Evolutionary conservation across 2,329 filamentous ascomycete genomes (phyloP).

Genomic region (Fusarium devonianum): DNA sequence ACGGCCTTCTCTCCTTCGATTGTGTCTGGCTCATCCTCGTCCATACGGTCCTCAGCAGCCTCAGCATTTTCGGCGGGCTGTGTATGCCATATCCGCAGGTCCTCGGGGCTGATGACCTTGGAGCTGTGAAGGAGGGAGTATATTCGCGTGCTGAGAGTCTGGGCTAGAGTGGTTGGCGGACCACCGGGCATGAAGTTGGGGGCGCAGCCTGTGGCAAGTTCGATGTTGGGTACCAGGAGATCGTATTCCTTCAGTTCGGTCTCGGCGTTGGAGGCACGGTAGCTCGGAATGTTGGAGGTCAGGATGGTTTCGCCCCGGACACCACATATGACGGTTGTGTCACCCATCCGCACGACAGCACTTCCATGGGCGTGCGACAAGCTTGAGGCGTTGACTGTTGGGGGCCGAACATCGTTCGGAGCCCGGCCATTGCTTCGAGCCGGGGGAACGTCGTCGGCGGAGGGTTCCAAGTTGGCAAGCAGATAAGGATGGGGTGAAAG

Average conservation of each 20-base stretch:
- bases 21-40: slow-evolving; percentile 47
- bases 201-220: slow-evolving; percentile 88
- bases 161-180: slow-evolving; percentile 79
- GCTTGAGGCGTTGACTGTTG: slow-evolving; percentile 82
- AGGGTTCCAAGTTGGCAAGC: slow-evolving; percentile 81
- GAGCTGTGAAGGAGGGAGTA: slow-evolving; percentile 78
- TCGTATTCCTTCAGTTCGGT: slow-evolving; percentile 67
- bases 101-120: slow-evolving; percentile 68
- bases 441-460: slow-evolving; percentile 55
- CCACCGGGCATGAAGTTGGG: slow-evolving; percentile 85
- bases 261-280: slow-evolving; percentile 54
- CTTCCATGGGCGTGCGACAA: slow-evolving; percentile 90
- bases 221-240: slow-evolving; percentile 90
- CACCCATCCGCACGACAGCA: slow-evolving; percentile 84
- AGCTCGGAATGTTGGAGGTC: slow-evolving; percentile 75
- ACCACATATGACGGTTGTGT: slow-evolving; percentile 94
- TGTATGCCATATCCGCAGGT: slow-evolving; percentile 76
- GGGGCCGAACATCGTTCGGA: slow-evolving; percentile 71
- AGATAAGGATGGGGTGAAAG: slow-evolving; percentile 90
- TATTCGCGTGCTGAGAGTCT: slow-evolving; percentile 83
- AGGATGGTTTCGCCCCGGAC: slow-evolving; percentile 85
- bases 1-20: slow-evolving; percentile 54
- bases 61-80: slow-evolving; percentile 56
- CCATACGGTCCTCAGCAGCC: slow-evolving; percentile 53
- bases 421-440: slow-evolving; percentile 83